phyloP scores from a whole-genome alignment of 495 filamentous ascomycete species.

The Penicillium herquei region DNA sequence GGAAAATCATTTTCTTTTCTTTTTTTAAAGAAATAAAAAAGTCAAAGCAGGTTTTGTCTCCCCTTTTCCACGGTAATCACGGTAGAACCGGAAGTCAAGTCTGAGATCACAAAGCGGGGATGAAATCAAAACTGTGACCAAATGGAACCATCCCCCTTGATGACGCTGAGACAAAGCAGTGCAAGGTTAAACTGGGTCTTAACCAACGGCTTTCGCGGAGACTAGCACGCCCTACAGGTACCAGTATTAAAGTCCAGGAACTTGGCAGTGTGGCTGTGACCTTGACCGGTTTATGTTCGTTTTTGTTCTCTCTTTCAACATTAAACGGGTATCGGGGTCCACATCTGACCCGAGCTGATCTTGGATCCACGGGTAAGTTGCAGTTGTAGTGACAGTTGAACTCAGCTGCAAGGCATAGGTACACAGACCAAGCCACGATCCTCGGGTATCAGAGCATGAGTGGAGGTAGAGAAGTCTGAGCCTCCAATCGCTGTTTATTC shows the following conservation, averaged over 20 bases:
- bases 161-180: slow-evolving; percentile 6
- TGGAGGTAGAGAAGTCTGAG: not conserved
- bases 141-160: not conserved
- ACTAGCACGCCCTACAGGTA: slow-evolving; percentile 11
- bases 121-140: no score
- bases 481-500: not conserved
- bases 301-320: no score
- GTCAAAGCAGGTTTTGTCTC: not conserved
- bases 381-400: no score
- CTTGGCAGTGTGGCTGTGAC: not conserved
- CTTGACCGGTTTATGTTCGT: not conserved
- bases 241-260: not conserved
- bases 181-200: not conserved
- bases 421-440: no score
- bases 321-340: no score
- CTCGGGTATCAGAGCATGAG: no score
- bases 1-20: not conserved
- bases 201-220: slow-evolving; percentile 16
- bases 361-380: no score
- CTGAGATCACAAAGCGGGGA: slow-evolving; percentile 9
- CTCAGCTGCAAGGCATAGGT: no score
- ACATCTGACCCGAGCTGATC: no score
- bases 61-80: not conserved
- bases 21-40: not conserved
- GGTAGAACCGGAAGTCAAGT: not conserved